Base-by-base conservation (phyloP, 768 basidiomycete genomes). In the Leccinum rimulosum region DNA sequence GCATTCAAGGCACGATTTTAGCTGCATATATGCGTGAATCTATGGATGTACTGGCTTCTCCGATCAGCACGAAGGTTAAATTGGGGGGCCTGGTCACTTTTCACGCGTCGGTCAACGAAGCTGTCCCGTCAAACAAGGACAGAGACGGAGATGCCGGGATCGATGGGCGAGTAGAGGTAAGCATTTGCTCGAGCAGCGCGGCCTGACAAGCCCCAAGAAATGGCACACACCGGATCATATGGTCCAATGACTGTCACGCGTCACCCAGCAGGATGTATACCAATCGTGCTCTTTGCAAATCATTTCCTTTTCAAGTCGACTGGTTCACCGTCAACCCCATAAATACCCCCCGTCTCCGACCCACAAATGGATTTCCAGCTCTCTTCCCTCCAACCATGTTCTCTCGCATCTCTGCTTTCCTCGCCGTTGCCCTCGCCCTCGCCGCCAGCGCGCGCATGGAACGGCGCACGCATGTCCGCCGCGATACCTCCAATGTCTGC, bases 361-460 rank as follows among this genome's bases (percentile, higher is more conserved):
- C 22, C 56, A 15, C 30, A 35, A 43, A 17, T 28, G 3, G 38
- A 50, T 50, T 28, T 50, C 33, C 53, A 55, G 1, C 25, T 28
- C 19, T 43, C 38, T 14, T 52, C 52, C 40, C 51, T 31, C 22
- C 50, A 53, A 50, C 49, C 57, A 70, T 70, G 69, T 69, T 69
- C 56, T 8, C 59, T 59, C 69, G 36, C 50, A 19, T 61, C 54
- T 61, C 65, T 62, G 61, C 57, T 36, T 38, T 70, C 28, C 27
- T 70, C 49, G 47, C 64, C 19, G 8, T 70, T 40, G 52, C 30
- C 40, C 1, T 70, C 22, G 62, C 69, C 36, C 30, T 64, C 52
- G 53, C 56, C 33, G 45, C 64, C 61, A 71, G 58, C 36, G 69
- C 69, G 52, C 69, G 62, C 57, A 63, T 68, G 57, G 66, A 68